These are phyloP conservation scores for Diaporthe australafricana DNA, from an alignment of 2,329 filamentous ascomycete species.

Conservation along the genomic window DNA sequence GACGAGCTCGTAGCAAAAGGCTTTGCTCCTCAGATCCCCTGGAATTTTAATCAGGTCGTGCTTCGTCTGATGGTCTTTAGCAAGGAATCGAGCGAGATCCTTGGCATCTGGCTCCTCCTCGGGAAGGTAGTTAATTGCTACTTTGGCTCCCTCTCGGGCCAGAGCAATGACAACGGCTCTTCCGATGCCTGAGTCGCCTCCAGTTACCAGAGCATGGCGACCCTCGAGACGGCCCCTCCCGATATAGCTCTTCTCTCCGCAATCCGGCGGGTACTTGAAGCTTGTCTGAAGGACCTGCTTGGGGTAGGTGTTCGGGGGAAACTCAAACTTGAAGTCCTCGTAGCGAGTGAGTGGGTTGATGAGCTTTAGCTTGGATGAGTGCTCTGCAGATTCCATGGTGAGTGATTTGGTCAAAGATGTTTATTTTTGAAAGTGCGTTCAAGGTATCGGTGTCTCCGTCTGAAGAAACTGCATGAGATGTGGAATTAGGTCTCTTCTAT, in stretches of 20 bases:
- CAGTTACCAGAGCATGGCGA: slow-evolving; percentile 5
- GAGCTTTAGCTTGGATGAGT: not conserved
- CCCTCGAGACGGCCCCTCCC: slow-evolving; percentile 12
- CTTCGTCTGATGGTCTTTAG: not conserved
- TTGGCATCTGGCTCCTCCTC: not conserved
- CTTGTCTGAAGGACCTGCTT: slow-evolving; percentile 12
- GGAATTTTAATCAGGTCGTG: slow-evolving; percentile 8
- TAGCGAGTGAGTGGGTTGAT: slow-evolving; percentile 14
- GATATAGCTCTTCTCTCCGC: slow-evolving; percentile 9
- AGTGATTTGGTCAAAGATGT: not conserved
- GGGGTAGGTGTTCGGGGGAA: not conserved
- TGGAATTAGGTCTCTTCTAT: not conserved
- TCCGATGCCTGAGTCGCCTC: slow-evolving; percentile 2
- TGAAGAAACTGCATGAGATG: not conserved
- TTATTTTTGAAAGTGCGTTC: not conserved
- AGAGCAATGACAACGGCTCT: slow-evolving; percentile 10
- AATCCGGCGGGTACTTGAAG: slow-evolving; percentile 10
- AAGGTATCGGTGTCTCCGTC: not conserved
- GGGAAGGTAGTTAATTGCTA: slow-evolving; percentile 14
- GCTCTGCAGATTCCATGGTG: not conserved
- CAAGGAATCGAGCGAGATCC: not conserved
- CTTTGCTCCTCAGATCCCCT: not conserved
- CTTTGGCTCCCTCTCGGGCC: slow-evolving; percentile 1
- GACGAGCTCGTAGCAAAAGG: slow-evolving; percentile 4
- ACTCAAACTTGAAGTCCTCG: not conserved